Evolutionary conservation across 352 stramenopile genomes (phyloP), one percentile per base, ranked within the genome.

Genomic region (Globisporangium apiculatum): DNA sequence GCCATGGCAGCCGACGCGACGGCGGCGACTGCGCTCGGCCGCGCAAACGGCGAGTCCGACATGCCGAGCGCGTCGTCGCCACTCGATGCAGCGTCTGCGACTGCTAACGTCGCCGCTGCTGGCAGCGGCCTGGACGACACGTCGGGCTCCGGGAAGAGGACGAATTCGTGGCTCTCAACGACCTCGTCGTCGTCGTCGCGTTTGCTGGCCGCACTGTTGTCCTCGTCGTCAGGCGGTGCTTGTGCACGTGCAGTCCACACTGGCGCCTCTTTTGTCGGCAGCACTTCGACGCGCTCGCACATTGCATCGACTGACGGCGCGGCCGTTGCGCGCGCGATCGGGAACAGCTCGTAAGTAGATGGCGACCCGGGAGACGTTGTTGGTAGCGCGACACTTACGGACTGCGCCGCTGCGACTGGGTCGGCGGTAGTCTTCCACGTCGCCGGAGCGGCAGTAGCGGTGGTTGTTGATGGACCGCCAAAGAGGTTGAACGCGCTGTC

Each of bases 301-400:
- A 35, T 38, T 24, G 41, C 35, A 7, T 45, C 24, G n/a, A 24
- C 38, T 10, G 48, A 52, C 1, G 18, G 9, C 48, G 48, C 17
- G 7, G 48, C 9, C 31, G 55, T 55, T 12, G 51, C 46, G 24
- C 64, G 49, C 5, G 69, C 53, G 14, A 65, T 55, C 11, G 74
- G 72, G 54, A 79, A 81, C 5, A 84, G 68, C 18, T 84, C 69
- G 54, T 71, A 77, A 17, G 66, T 68, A 35, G 49, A 59, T 9
- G 69, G 62, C 3, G 70, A 77, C 49, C 45, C 48, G 11, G 58
- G 45, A 12, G 55, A 40, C 17, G 18, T 12, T 35, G 15, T n/a
- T 35, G 18, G 18, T 24, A 24, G 18, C 18, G 18, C 18, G 18
- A 24, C 18, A 24, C 18, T 24, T 24, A 24, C 18, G 18, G 18